These are phyloP conservation scores for Ceriops decandra DNA, from an alignment of 345 rosid species.

Conservation along the genomic window DNA sequence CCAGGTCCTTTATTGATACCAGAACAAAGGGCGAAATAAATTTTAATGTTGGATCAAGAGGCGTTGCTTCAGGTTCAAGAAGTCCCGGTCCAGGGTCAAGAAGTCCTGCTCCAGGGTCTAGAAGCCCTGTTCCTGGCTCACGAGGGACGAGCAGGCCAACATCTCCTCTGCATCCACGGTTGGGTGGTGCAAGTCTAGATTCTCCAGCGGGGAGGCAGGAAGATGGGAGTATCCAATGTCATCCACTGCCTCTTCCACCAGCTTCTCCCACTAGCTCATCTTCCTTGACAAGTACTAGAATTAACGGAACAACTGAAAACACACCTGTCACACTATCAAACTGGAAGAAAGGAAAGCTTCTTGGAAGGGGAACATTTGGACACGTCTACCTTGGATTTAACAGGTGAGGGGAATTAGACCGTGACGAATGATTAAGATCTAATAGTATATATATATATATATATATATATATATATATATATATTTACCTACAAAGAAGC, in stretches of 20 bases:
- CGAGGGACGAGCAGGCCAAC: constrained; percentile 67
- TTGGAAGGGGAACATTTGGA: constrained; percentile 98
- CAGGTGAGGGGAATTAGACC: constrained; percentile 40
- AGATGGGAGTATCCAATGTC: constrained; percentile 60
- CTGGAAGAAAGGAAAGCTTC: constrained; percentile 85
- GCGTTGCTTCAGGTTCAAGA: constrained; percentile 25
- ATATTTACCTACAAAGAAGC: too few species aligned
- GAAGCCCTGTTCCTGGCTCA: constrained; percentile 38
- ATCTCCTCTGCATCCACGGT: constrained; percentile 66
- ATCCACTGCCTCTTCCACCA: constrained; percentile 91
- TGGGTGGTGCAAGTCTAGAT: constrained; percentile 49
- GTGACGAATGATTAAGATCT: neutral
- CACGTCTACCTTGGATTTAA: constrained; percentile 92
- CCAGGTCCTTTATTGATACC: constrained; percentile 29
- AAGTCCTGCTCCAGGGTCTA: constrained; percentile 28
- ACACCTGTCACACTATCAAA: constrained; percentile 37
- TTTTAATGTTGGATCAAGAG: constrained; percentile 23
- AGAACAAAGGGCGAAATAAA: constrained; percentile 49
- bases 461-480: too few species aligned
- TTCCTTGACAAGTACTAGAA: constrained; percentile 42
- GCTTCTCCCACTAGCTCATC: constrained; percentile 81
- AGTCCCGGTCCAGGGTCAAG: constrained; percentile 28
- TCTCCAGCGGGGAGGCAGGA: constrained; percentile 61
- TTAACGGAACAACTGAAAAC: constrained; percentile 37
- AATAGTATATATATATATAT: too few species aligned